These are phyloP conservation scores for Xylariaceae sp. DNA, from an alignment of 2,329 filamentous ascomycete genomes.

Conservation along the genomic window DNA sequence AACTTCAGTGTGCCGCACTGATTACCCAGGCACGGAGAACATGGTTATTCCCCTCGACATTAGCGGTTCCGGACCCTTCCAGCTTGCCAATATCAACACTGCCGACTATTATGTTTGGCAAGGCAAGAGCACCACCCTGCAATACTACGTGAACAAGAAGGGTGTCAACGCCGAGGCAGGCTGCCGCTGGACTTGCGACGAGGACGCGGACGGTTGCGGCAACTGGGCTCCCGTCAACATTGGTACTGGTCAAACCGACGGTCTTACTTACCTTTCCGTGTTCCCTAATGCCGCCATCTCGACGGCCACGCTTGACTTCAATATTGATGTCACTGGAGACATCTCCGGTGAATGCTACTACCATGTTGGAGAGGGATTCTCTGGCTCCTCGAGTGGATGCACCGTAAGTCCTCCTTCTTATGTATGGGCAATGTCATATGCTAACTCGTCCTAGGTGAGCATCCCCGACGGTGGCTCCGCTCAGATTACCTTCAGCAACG, in stretches of 20 bases:
- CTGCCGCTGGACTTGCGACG: conserved; percentile 69
- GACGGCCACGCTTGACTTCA: conserved; percentile 68
- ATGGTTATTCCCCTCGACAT: conserved; percentile 78
- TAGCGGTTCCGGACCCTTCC: conserved; percentile 54
- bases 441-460: conserved; percentile 37
- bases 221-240: conserved; percentile 89
- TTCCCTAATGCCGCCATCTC: conserved; percentile 82
- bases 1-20: conserved; percentile 84
- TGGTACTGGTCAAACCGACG: conserved; percentile 68
- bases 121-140: conserved; percentile 73
- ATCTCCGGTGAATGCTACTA: conserved; percentile 60
- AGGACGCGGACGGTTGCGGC: conserved; percentile 55
- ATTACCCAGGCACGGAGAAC: conserved; percentile 89
- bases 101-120: conserved; percentile 75
- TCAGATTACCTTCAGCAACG: conserved; percentile 42
- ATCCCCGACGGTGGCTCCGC: conserved; percentile 41
- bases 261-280: conserved; percentile 75
- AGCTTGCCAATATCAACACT: conserved; percentile 74
- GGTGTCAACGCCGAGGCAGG: conserved; percentile 64
- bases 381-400: conserved; percentile 63
- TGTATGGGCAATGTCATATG: conserved; percentile 17
- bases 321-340: conserved; percentile 73
- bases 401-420: conserved; percentile 61
- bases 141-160: conserved; percentile 94
- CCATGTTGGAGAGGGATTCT: conserved; percentile 58